Conservation (phyloP, 768 basidiomycete species). For the Suillus ampliporus region DNA sequence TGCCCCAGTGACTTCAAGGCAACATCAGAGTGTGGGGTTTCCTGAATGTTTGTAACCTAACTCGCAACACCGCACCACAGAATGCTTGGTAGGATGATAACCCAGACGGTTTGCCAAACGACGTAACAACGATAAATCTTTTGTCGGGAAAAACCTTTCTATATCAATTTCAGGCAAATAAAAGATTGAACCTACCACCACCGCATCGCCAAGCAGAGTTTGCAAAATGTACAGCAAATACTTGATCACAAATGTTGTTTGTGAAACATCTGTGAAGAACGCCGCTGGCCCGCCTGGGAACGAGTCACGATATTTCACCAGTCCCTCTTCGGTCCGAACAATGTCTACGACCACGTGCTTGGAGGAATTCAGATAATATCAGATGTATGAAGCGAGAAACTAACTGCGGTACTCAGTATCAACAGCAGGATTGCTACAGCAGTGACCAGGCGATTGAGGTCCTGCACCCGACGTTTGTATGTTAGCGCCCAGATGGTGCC, state of each 20-base stretch:
- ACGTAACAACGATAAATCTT: constrained; percentile 22
- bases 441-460: constrained; percentile 21
- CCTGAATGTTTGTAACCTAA: not conserved
- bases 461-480: constrained; percentile 3
- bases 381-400: not conserved
- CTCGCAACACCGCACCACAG: constrained; percentile 14
- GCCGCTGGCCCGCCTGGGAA: constrained; percentile 27
- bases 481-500: constrained; percentile 26
- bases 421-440: constrained; percentile 23
- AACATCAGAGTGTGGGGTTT: not conserved
- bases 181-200: constrained; percentile 10
- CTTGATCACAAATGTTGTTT: constrained; percentile 32
- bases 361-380: not conserved
- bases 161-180: not conserved
- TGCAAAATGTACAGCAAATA: constrained; percentile 23
- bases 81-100: constrained; percentile 15
- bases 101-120: constrained; percentile 16
- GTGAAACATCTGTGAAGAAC: constrained; percentile 26
- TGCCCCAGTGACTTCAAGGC: not conserved
- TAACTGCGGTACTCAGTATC: constrained; percentile 27
- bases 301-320: constrained; percentile 22
- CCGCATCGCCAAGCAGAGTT: constrained; percentile 13
- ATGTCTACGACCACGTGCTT: constrained; percentile 22
- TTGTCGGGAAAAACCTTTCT: too few relatives aligned
- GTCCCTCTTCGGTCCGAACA: constrained; percentile 20